Base-by-base conservation (phyloP, 2,329 filamentous ascomycete species). In the Fusarium liriodendri region DNA sequence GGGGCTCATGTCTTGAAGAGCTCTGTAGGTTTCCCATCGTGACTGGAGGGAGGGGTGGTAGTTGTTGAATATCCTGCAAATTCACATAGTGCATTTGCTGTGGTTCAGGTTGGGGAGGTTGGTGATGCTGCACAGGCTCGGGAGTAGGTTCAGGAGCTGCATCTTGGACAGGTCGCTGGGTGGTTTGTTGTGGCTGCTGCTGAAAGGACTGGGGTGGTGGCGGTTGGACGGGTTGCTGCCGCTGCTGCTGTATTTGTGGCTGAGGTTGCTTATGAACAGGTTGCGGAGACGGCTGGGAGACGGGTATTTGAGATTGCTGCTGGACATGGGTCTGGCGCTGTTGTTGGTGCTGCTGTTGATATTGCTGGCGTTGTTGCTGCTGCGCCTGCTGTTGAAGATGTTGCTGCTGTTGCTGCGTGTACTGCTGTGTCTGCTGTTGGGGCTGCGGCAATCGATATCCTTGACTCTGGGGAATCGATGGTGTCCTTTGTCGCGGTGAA, bases 51-150 rank as follows among this genome's bases (percentile, higher is more conserved):
- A 54, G 79, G 10, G 76, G 77, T 25, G 76, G 81, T 13, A 79
- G 71, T 45, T 79, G 79, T 54, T 84, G 81, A 20, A 84, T 83
- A 54, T 84, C 81, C 64, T 83, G 81, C 45, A 83, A 73, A 47
- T 83, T 84, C 38, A 84, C 83, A 73, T 81, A 84, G 52, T 82
- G 78, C 60, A 80, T 58, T 47, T 77, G 79, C 38, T 76, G 76
- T 22, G 74, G 77, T 29, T 72, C 70, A n/a, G 69, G 67, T 62
- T 76, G 72, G n/a, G 69, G 72, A 29, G 73, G 63, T 29, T 70
- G 71, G 27, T 74, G 74, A n/a, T 73, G 73, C 16, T 66, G 72
- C 11, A 61, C 29, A 38, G 69, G 54, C 35, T 77, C 70, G n/a
- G 64, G 42, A n/a, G 42, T 18, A n/a, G 72, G 52, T 20, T 70